A percentile compares a stretch with the other conserved stretches of the same genome.
Conservation (phyloP, 306 rosid genomes). For the Fagus crenata region DNA sequence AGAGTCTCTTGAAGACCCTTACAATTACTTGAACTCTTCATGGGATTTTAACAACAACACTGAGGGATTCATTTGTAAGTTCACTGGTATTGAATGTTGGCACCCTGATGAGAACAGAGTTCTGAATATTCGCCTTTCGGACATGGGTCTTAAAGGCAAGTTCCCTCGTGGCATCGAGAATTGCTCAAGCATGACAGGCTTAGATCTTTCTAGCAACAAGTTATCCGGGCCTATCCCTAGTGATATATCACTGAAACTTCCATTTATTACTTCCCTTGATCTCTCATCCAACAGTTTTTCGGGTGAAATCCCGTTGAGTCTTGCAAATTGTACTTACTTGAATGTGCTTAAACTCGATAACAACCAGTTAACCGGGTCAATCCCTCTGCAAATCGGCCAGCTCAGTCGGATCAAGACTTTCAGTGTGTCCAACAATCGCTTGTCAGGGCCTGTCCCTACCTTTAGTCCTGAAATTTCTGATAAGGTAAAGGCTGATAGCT, state of each 20-base stretch:
- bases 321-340: conserved; percentile 56
- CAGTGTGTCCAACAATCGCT: conserved; percentile 53
- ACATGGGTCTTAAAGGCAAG: conserved; percentile 73
- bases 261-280: conserved; percentile 48
- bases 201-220: conserved; percentile 71
- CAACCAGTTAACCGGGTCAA: conserved; percentile 63
- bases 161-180: conserved; percentile 55
- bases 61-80: conserved; percentile 70
- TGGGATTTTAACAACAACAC: conserved; percentile 66
- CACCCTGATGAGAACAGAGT: conserved; percentile 82
- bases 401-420: conserved; percentile 52
- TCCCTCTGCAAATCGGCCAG: conserved; percentile 47
- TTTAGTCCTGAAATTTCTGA: too few relatives aligned
- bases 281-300: conserved; percentile 71
- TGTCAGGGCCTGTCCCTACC: conserved; percentile 58
- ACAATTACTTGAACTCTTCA: conserved; percentile 42
- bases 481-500: conserved; percentile 16
- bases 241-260: conserved; percentile 26
- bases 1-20: conserved; percentile 50
- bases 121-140: conserved; percentile 55
- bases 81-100: conserved; percentile 84
- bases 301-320: conserved; percentile 49
- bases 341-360: conserved; percentile 58
- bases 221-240: conserved; percentile 57
- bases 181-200: conserved; percentile 72